Base-by-base conservation (phyloP, 192 early-diverging fungal species). In the Coemansia sp. region DNA sequence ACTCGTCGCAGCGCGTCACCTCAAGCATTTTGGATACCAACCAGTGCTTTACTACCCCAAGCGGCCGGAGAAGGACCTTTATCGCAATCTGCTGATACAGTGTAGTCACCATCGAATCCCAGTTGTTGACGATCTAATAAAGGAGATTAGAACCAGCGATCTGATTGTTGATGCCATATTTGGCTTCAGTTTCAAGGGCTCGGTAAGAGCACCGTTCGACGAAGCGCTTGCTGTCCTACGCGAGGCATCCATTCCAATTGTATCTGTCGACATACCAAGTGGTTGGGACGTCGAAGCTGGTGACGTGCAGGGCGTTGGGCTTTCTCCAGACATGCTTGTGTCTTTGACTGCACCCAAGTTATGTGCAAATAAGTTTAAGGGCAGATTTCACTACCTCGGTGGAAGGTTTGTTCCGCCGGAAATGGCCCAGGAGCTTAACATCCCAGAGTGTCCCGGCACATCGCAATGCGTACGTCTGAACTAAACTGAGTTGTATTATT, bases 271-370 rank as follows among this genome's bases (percentile, higher is more conserved):
- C 63, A 89, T 98, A 59, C 96, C 96, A 12, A 91, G 89, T 14
- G 94, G 91, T 12, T 98, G 95, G 94, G 85, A 97, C 66, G 95
- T 98, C 0, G 92, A 93, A 49, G 55, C 83, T 56, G 96, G 95
- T 73, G 80, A 54, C 23, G 13, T 30, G 15, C 24, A 55, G 45
- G 21, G 43, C 56, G 48, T 38, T 1, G 84, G 81, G 2, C 79
- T 94, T 38, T 69, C 82, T n/a, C 95, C 93, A 11, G 80, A 83
- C 19, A 88, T 92, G 77, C 80, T 99, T 3, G 80, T 99, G 0
- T 97, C 94, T 7, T 75, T 99, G 49, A 99, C 95, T 7, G 86
- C 89, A 1, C 96, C 96, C 47, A 99, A 99, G 69, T 55, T 77
- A 25, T 85, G 91, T 59, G 91, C 89, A 7, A 57, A 69, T 7